These are phyloP conservation scores for Thalassiosira sp. DNA, from an alignment of 352 stramenopile genomes.

Conservation along the genomic window DNA sequence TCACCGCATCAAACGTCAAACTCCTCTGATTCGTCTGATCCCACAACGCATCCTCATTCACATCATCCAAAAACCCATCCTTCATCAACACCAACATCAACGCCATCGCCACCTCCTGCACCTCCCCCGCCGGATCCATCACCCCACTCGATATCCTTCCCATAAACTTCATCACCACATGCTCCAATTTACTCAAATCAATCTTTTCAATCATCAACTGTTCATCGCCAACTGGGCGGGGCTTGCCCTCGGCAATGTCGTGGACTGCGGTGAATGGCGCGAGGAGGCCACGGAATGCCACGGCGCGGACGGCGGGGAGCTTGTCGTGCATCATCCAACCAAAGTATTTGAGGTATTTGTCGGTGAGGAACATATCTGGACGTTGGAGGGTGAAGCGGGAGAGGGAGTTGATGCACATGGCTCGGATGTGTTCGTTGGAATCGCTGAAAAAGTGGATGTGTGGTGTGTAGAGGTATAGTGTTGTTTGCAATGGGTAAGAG, in stretches of 20 bases:
- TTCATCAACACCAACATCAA: slow-evolving; percentile 68
- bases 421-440: slow-evolving; percentile 90
- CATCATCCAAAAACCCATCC: slow-evolving; percentile 77
- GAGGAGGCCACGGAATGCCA: slow-evolving; percentile 86
- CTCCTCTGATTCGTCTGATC: slow-evolving; percentile 73
- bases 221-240: slow-evolving; percentile 18
- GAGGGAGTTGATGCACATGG: slow-evolving; percentile 85
- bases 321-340: slow-evolving; percentile 94
- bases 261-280: slow-evolving; percentile 82
- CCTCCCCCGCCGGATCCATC: slow-evolving; percentile 58
- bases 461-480: not conserved
- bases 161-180: slow-evolving; percentile 74
- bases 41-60: slow-evolving; percentile 76
- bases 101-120: slow-evolving; percentile 73
- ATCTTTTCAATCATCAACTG: slow-evolving; percentile 49
- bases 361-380: slow-evolving; percentile 89
- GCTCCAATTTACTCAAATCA: slow-evolving; percentile 58
- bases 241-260: slow-evolving; percentile 22
- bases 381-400: slow-evolving; percentile 86
- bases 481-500: not conserved
- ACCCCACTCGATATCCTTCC: slow-evolving; percentile 59
- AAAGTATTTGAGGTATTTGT: slow-evolving; percentile 95
- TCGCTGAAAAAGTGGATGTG: slow-evolving; percentile 84
- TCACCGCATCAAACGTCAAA: slow-evolving; percentile 56
- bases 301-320: slow-evolving; percentile 84